phyloP scores from a whole-genome alignment of 352 stramenopile species.

The Pythium rishiriense region DNA sequence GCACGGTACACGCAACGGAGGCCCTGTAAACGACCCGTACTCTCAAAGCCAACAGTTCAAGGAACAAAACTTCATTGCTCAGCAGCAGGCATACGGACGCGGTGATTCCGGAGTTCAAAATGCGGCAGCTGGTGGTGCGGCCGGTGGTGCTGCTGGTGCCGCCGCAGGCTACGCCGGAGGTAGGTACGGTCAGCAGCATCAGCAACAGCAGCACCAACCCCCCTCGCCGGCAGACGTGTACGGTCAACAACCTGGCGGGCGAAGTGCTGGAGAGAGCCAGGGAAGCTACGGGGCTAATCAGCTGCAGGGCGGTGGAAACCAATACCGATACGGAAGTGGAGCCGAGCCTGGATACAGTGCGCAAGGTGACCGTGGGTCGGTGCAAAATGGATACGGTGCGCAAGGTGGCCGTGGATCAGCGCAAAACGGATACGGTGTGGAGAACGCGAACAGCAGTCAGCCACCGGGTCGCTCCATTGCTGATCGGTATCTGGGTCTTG shows the following conservation, averaged over 20 bases:
- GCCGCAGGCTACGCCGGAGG: no score
- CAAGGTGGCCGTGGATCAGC: not conserved
- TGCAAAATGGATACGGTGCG: not conserved
- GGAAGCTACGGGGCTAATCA: slow-evolving; percentile 3
- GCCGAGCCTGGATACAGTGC: not conserved
- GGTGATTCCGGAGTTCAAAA: slow-evolving; percentile 13
- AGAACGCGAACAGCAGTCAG: not conserved
- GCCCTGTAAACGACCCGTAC: slow-evolving; percentile 16
- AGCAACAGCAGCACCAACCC: slow-evolving; percentile 13
- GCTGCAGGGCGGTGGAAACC: not conserved
- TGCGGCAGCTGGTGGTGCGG: slow-evolving; percentile 8
- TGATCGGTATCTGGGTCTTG: slow-evolving; percentile 22
- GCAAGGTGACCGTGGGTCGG: not conserved
- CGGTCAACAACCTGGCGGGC: slow-evolving; percentile 14
- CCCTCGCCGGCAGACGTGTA: slow-evolving; percentile 8
- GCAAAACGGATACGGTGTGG: not conserved
- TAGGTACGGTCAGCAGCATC: slow-evolving; percentile 19
- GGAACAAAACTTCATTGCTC: slow-evolving; percentile 20
- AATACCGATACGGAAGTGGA: slow-evolving; percentile 19
- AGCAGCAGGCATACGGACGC: slow-evolving; percentile 15
- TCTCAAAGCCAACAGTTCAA: slow-evolving; percentile 19
- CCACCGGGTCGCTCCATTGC: slow-evolving; percentile 23
- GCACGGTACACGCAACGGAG: not conserved
- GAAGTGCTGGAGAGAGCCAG: slow-evolving; percentile 5
- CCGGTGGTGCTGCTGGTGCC: no score